Evolutionary conservation across 2,329 filamentous ascomycete species (phyloP).

Genomic region (Myriosclerotinia duriaeana): DNA sequence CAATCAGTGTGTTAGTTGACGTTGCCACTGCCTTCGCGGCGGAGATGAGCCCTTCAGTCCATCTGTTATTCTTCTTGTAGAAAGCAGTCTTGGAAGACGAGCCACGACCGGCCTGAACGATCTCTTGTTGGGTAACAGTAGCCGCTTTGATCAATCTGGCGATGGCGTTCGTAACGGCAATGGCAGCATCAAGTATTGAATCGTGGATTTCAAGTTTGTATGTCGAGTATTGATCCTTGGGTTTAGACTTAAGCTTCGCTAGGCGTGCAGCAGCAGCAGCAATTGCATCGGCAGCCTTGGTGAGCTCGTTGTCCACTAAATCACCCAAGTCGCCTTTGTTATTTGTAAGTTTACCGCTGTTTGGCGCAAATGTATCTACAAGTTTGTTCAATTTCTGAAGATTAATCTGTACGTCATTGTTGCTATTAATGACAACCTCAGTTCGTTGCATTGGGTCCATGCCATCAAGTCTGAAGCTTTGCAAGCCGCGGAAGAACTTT

Average conservation of each 20-base stretch:
- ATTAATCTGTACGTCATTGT: slow-evolving; percentile 92
- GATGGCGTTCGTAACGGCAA: slow-evolving; percentile 91
- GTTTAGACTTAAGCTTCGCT: slow-evolving; percentile 91
- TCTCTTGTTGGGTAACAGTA: slow-evolving; percentile 90
- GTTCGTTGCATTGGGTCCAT: slow-evolving; percentile 91
- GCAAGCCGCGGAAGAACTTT: slow-evolving; percentile 90
- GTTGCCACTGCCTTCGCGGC: slow-evolving; percentile 93
- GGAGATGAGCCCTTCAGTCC: slow-evolving; percentile 96
- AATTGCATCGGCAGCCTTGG: slow-evolving; percentile 92
- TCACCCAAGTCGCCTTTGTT: slow-evolving; percentile 86
- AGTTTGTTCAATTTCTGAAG: slow-evolving; percentile 91
- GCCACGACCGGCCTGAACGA: slow-evolving; percentile 88
- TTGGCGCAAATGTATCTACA: slow-evolving; percentile 87
- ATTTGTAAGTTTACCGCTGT: slow-evolving; percentile 75
- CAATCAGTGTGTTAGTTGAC: slow-evolving; percentile 93
- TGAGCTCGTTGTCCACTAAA: slow-evolving; percentile 86
- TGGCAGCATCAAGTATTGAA: slow-evolving; percentile 87
- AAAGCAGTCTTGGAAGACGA: slow-evolving; percentile 87
- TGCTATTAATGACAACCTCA: slow-evolving; percentile 95
- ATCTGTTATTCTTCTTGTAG: slow-evolving; percentile 99
- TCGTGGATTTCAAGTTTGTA: slow-evolving; percentile 97
- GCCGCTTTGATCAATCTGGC: slow-evolving; percentile 93
- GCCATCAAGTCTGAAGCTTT: slow-evolving; percentile 90
- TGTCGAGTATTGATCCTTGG: slow-evolving; percentile 90
- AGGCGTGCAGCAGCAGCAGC: slow-evolving; percentile 86